Evolutionary conservation across 2,329 filamentous ascomycete species (phyloP), one percentile per base, ranked within the genome.

Genomic region (Graphilbum fragrans): DNA sequence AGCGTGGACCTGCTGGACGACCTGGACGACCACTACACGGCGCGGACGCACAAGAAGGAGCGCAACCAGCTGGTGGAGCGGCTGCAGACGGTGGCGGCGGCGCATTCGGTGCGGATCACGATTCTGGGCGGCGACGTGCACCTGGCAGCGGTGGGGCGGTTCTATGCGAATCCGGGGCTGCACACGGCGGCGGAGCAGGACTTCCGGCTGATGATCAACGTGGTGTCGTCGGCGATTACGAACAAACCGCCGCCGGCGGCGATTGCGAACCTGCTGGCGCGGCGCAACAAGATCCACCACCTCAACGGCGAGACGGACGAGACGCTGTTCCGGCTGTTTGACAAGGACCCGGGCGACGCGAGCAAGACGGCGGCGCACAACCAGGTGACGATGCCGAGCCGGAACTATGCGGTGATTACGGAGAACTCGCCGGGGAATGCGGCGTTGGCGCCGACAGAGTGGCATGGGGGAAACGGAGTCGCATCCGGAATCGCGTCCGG

Each of bases 51-150:
- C 69, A 96, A 95, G 62, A 73, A 76, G 45, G 90, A 96, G 67
- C 83, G 90, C 35, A 80, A 79, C 43, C 69, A 77, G 32, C 68
- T 96, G 35, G 70, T 98, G 33, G 74, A 86, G 52, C 77, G 84
- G 49, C 69, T 98, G 32, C 92, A 98, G 61, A 73, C 78, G 32
- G 70, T 96, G 37, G 83, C 88, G 25, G 80, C 83, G 3, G 82
- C 88, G 51, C 92, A 87, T 56, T 94, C 86, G 3, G 77, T 94
- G 17, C 83, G 92, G 41, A 73, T 95, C 41, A 96, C 87, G 4
- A 94, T 98, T 47, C 70, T 98, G 4, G 84, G 90, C 50, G 92
- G 92, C 21, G 92, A 96, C 55, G 92, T 96, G 35, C 90, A 96
- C 58, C 67, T 96, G 32, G 88, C 85, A 22, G 92, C 88, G 12